Base-by-base conservation (phyloP, 768 basidiomycete species). In the Trametes maxima region DNA sequence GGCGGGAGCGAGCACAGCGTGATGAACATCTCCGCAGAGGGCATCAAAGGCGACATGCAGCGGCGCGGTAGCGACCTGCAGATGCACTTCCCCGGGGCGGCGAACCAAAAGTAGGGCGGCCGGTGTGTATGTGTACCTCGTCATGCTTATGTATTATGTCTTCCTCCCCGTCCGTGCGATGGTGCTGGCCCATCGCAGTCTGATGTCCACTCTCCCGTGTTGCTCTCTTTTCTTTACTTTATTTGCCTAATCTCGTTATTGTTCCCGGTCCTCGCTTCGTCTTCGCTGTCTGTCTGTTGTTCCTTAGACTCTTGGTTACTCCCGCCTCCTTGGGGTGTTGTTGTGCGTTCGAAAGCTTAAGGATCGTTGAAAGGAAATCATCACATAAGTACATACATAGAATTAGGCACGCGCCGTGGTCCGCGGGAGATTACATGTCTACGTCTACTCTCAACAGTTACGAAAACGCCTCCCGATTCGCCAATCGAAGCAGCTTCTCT, bases 21-120 rank as follows among this genome's bases (percentile, higher is more conserved):
- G 25, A 47, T 67, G 48, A 64, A 59, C 60, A 59, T 67, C 17
- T 60, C 63, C 16, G 62, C 65, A 13, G 63, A 60, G 45, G 60
- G 63, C 22, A 64, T 67, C 53, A 67, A 67, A 36, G 62, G 63
- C 53, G 63, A 67, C 46, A n/a, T 67, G 50, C 63, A 62, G 54
- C 35, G 59, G 1, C 49, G 65, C 11, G 57, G 58, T 1, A 49
- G 57, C 51, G 66, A 62, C 5, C 2, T 64, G 28, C 28, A 33
- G n/a, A 50, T 64, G 50, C 66, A 60, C 24, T 67, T 59, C 51
- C 56, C 60, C 11, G 43, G 45, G 6, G 57, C 62, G 47, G 43
- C 57, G 35, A 64, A 64, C 54, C 54, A 59, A 54, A 64, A 64
- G 42, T 64, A 33, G 35, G 19, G 8, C 8, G 28, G 28, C 28